Percentiles rank a stretch among this genome's conserved stretches.
These are phyloP conservation scores for Neoascochyta sp. DNA, from an alignment of 2,329 filamentous ascomycete genomes.

Conservation along the genomic window DNA sequence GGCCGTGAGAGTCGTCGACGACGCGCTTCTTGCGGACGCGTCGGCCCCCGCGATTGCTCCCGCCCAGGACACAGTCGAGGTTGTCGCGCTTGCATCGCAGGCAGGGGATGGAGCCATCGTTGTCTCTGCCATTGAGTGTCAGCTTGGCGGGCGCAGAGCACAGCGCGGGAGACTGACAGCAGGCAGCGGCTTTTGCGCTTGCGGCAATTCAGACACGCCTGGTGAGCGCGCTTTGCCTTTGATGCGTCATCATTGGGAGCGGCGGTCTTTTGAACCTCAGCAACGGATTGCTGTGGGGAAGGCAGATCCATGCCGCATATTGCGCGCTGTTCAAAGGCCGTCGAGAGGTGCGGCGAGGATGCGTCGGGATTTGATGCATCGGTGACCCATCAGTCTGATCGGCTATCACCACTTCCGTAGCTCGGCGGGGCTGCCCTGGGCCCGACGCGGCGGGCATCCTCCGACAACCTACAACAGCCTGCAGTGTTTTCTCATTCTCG, in stretches of 20 bases:
- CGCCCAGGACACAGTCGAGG: slow-evolving; percentile 57
- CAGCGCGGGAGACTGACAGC: slow-evolving; percentile 25
- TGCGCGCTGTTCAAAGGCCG: slow-evolving; percentile 6
- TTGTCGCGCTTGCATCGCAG: slow-evolving; percentile 56
- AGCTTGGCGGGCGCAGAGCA: slow-evolving; percentile 3
- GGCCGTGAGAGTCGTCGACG: slow-evolving; percentile 10
- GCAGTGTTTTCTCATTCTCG: too few species aligned
- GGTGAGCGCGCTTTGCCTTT: slow-evolving; percentile 22
- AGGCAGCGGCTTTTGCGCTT: slow-evolving; percentile 41
- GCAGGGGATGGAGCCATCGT: slow-evolving; percentile 51
- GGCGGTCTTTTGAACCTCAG: slow-evolving; percentile 4
- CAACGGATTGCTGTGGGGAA: slow-evolving; percentile 8
- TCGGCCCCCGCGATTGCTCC: slow-evolving; percentile 57
- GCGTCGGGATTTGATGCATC: too few species aligned
- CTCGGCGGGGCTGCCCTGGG: too few species aligned
- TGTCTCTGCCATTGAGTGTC: slow-evolving; percentile 37
- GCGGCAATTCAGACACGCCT: slow-evolving; percentile 34
- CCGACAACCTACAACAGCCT: too few species aligned
- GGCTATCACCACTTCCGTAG: too few species aligned
- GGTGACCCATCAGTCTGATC: too few species aligned
- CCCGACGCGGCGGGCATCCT: too few species aligned
- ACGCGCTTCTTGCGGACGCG: slow-evolving; percentile 52
- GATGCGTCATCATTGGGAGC: slow-evolving; percentile 14
- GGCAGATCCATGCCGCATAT: slow-evolving; percentile 6
- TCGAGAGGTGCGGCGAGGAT: too few species aligned